phyloP scores from a whole-genome alignment of 179 eudicot genomes.

The Corrigiola litoralis region DNA sequence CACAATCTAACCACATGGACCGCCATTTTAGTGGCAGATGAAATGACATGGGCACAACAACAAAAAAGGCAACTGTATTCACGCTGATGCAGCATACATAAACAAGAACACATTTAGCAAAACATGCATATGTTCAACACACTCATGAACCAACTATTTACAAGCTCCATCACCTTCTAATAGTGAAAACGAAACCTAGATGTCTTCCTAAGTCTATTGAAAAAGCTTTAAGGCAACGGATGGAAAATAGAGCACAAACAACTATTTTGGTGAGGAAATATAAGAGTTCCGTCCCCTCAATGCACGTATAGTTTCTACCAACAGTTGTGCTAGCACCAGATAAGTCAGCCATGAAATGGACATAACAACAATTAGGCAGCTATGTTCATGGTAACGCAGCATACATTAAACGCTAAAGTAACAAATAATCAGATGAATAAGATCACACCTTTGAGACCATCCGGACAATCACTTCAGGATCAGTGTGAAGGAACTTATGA shows the following conservation, averaged over 20 bases:
- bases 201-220: background rate
- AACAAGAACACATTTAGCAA: background rate
- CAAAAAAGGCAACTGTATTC: no score
- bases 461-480: conserved; percentile 64
- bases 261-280: no score
- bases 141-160: background rate
- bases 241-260: background rate
- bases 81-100: no score
- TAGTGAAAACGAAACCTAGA: background rate
- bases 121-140: background rate
- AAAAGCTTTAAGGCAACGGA: background rate
- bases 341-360: background rate
- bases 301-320: no score
- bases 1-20: no score
- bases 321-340: no score
- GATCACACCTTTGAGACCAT: conserved; percentile 72
- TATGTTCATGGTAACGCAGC: background rate
- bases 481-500: conserved; percentile 88
- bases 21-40: no score
- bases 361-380: background rate
- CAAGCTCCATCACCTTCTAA: background rate
- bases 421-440: background rate
- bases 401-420: background rate
- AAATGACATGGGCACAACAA: no score
- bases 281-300: background rate